Evolutionary conservation across 129 eudicot genomes (phyloP).

Genomic region (Rutidosis leptorrhynchoides): DNA sequence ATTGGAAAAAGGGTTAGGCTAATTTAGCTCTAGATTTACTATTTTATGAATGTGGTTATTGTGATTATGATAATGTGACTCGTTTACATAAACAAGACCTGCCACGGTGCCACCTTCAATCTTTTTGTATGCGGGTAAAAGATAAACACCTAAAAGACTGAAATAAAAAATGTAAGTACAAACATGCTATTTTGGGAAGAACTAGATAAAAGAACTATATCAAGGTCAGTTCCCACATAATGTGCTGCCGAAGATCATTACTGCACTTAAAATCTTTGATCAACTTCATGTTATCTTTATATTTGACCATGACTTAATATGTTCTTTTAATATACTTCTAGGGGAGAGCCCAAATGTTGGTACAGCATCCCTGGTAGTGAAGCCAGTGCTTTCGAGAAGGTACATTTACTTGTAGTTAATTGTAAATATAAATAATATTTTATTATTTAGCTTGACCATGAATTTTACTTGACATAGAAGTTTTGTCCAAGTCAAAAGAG

Average conservation of each 20-base stretch:
- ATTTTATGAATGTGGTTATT: background rate
- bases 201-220: background rate
- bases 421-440: background rate
- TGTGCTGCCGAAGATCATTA: background rate
- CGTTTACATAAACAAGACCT: background rate
- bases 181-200: conserved; percentile 6
- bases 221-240: background rate
- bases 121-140: background rate
- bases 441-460: conserved; percentile 2
- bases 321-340: conserved; percentile 37
- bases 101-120: background rate
- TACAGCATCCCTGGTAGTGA: conserved; percentile 96
- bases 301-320: background rate
- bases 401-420: conserved; percentile 4
- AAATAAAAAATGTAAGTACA: background rate
- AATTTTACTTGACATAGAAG: conserved; percentile 12
- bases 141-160: background rate
- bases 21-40: conserved; percentile 6
- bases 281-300: background rate
- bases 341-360: conserved; percentile 99
- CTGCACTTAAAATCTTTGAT: background rate
- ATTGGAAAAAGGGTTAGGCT: background rate
- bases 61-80: background rate
- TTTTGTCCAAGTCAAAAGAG: conserved; percentile 5
- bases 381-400: conserved; percentile 98